Base-by-base conservation (phyloP, 2,329 filamentous ascomycete genomes). In the Colletotrichum shisoi region DNA sequence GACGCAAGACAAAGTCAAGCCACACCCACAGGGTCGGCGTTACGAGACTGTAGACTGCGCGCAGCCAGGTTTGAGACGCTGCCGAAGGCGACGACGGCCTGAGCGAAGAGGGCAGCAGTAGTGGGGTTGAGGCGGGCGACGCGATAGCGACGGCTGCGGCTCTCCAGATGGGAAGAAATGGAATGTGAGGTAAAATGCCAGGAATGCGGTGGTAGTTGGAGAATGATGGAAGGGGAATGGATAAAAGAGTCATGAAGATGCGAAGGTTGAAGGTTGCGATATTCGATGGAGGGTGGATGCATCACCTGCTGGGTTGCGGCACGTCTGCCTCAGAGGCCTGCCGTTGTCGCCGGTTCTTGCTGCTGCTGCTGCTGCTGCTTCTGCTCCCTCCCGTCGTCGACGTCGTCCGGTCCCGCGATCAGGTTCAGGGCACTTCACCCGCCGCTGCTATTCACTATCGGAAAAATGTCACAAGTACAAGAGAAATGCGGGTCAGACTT, bases 291-390 rank as follows among this genome's bases (percentile, higher is more conserved):
- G 34, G 31, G 42, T 17, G 31, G 61, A 48, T 34, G 53, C 31
- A 34, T 34, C 31, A 34, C 21, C 15, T 59, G 44, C 59, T 63
- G 49, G 67, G 57, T 56, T 60, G 58, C 67, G 54, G 67, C 57
- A 69, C 51, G 40, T 69, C 52, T 69, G 62, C 58, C 62, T 62
- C 62, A 68, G 61, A 68, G 61, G 65, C 61, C 61, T 68, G 65
- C 49, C 56, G 49, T 54, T 54, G 27, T 24, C 21, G 54, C 64
- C 31, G 31, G 31, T 34, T 63, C 39, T 27, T 44, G 44, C 46
- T 52, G 54, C 45, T 53, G 45, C 57, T 52, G 39, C 21, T 59
- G 46, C 31, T 37, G 21, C 57, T 37, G 19, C 31, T 19, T 31
- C 44, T 19, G 19, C 44, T 24, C 31, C 27, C 17, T 12, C 15